Base-by-base conservation (phyloP, 2,329 filamentous ascomycete species). In the Aureobasidium melanogenum region DNA sequence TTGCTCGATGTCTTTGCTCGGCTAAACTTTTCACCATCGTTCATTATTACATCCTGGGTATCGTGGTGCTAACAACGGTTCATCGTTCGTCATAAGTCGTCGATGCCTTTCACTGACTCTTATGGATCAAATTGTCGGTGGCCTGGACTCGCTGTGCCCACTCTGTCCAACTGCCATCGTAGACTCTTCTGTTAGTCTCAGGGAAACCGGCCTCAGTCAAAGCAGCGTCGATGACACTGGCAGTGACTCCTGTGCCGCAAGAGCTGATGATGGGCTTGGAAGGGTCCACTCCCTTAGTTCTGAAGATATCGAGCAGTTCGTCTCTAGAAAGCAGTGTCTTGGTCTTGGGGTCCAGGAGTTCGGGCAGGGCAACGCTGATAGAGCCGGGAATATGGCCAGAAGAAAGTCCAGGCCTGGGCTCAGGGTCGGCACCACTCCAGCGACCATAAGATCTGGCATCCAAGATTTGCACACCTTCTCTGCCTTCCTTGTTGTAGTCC, bases 201-300 rank as follows among this genome's bases (percentile, higher is more conserved):
- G 88, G 89, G 70, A 85, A 92, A 1, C 86, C 87, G 24, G 92
- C 90, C 73, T 91, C 86, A 32, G 84, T 84, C 59, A 99, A 76
- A 1, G 91, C 94, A 39, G 91, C 88, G 71, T 99, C 94, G 44
- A 99, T 84, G 46, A 97, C 84, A 19, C 89, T 90, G 8, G 94
- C 94, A 12, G 92, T 97, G 56, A 99, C 93, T 36, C 94, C 94
- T 7, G 92, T 97, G 14, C 94, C 94, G 69, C 94, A 99, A 69
- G 84, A 93, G 54, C 85, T 88, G 68, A 97, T 88, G 66, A 97
- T 89, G 3, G 92, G 88, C 72, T 87, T 91, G 30, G 80, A 79
- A 0, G 88, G 84, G 70, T 96, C 87, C 9, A 99, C 77, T 0
- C 91, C 88, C 71, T 88, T 93, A n/a, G 81, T 79, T 72, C 88